Conservation (phyloP, 768 basidiomycete genomes). For the Lentinula lateritia region DNA sequence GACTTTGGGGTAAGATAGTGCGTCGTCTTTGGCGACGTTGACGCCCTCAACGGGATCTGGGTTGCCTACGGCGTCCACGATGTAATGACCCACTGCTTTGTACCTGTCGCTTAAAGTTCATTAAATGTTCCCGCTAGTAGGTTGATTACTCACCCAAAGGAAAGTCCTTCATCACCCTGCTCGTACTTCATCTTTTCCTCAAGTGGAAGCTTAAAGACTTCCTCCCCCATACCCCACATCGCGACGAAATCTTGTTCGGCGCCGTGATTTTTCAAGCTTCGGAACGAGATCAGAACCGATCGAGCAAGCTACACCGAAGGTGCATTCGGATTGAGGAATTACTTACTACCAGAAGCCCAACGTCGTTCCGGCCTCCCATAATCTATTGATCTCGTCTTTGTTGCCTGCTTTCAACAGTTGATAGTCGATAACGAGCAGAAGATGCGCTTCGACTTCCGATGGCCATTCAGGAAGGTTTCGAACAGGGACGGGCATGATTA, state of each 20-base stretch:
- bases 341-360: constrained; percentile 68
- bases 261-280: constrained; percentile 32
- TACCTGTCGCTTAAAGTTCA: constrained; percentile 16
- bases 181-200: constrained; percentile 33
- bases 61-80: constrained; percentile 37
- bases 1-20: constrained; percentile 34
- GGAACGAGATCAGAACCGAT: too few species aligned
- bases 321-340: neutral
- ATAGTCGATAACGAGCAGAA: constrained; percentile 53
- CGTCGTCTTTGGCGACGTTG: constrained; percentile 47
- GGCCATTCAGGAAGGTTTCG: constrained; percentile 40
- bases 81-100: constrained; percentile 40
- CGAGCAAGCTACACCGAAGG: too few species aligned
- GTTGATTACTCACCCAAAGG: constrained; percentile 21
- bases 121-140: neutral
- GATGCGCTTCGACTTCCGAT: constrained; percentile 44
- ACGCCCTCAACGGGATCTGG: constrained; percentile 39
- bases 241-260: constrained; percentile 25
- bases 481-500: constrained; percentile 11
- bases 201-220: constrained; percentile 26
- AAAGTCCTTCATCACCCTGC: constrained; percentile 28
- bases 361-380: constrained; percentile 54
- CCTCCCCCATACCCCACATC: constrained; percentile 34
- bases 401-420: constrained; percentile 37
- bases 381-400: constrained; percentile 36